Evolutionary conservation across 345 rosid genomes (phyloP).

Genomic region (Stellera chamaejasme): DNA sequence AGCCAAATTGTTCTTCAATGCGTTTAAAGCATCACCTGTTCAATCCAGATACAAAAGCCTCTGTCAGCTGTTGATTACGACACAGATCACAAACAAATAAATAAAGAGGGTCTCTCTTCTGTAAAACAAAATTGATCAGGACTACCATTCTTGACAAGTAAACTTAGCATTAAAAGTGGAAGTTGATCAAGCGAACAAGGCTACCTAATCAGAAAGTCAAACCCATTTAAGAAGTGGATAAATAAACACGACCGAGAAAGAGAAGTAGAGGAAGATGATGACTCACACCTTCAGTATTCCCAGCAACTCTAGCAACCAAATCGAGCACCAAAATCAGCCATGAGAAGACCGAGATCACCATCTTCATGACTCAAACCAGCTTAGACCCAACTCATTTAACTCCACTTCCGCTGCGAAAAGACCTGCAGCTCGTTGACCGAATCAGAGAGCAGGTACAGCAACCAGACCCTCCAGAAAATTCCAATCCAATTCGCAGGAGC

Average conservation of each 20-base stretch:
- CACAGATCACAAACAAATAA: too few relatives aligned
- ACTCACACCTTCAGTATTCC: slow-evolving; percentile 67
- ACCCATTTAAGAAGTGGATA: too few relatives aligned
- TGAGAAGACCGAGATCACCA: slow-evolving; percentile 29
- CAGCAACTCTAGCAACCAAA: slow-evolving; percentile 37
- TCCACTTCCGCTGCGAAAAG: not conserved
- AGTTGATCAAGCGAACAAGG: too few relatives aligned
- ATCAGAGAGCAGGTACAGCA: not conserved
- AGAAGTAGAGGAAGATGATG: too few relatives aligned
- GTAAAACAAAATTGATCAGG: too few relatives aligned
- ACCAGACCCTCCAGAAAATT: not conserved
- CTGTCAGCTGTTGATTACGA: too few relatives aligned
- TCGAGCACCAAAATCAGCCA: slow-evolving; percentile 38
- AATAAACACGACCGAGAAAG: too few relatives aligned
- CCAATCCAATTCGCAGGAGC: not conserved
- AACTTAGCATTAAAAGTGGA: too few relatives aligned
- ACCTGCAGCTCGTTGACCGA: slow-evolving; percentile 8
- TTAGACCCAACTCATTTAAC: too few relatives aligned
- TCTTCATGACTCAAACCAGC: slow-evolving; percentile 12
- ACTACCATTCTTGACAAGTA: too few relatives aligned
- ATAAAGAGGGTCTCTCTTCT: too few relatives aligned
- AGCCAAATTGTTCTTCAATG: slow-evolving; percentile 48
- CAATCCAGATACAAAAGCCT: slow-evolving; percentile 1
- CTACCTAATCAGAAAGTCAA: too few relatives aligned
- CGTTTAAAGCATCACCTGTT: slow-evolving; percentile 82